Percentiles rank a stretch among this genome's conserved stretches.
Evolutionary conservation across 331 rosid genomes (phyloP).

Genomic region (Malus hybrid): DNA sequence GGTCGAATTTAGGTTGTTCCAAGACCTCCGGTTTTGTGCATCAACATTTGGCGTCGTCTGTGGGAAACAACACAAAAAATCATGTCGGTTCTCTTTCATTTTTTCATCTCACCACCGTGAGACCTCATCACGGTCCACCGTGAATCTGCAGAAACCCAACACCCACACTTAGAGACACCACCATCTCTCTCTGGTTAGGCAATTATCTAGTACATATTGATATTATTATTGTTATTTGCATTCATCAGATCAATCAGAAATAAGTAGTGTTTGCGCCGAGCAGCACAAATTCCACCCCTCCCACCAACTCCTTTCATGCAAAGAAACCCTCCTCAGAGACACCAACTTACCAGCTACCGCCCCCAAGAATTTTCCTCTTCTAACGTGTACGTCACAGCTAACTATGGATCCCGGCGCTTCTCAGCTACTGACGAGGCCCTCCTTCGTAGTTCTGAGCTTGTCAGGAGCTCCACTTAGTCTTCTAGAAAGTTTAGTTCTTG

Average conservation of each 20-base stretch:
- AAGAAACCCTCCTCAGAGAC: conserved; percentile 21
- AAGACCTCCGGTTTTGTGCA: no score
- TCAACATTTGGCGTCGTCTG: no score
- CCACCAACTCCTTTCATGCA: conserved; percentile 31
- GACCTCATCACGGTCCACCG: no score
- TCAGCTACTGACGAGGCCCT: conserved; percentile 36
- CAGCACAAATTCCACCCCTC: conserved; percentile 44
- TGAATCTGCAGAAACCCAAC: no score
- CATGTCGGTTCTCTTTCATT: no score
- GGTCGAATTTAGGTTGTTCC: no score
- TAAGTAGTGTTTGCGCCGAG: conserved; percentile 49
- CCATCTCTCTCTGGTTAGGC: not conserved
- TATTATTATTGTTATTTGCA: no score
- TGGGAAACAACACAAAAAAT: no score
- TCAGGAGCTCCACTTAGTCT: conserved; percentile 60
- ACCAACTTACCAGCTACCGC: conserved; percentile 18
- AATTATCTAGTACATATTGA: no score
- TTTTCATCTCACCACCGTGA: no score
- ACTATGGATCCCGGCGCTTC: conserved; percentile 29
- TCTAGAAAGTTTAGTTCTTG: conserved; percentile 53
- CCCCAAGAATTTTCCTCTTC: not conserved
- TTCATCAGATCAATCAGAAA: not conserved
- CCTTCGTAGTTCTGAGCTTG: conserved; percentile 25
- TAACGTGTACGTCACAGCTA: conserved; percentile 18
- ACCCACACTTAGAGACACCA: not conserved